A percentile compares a stretch with the other conserved stretches of the same genome.
phyloP scores from a whole-genome alignment of 768 basidiomycete species.

The Naematelia aurantialba region DNA sequence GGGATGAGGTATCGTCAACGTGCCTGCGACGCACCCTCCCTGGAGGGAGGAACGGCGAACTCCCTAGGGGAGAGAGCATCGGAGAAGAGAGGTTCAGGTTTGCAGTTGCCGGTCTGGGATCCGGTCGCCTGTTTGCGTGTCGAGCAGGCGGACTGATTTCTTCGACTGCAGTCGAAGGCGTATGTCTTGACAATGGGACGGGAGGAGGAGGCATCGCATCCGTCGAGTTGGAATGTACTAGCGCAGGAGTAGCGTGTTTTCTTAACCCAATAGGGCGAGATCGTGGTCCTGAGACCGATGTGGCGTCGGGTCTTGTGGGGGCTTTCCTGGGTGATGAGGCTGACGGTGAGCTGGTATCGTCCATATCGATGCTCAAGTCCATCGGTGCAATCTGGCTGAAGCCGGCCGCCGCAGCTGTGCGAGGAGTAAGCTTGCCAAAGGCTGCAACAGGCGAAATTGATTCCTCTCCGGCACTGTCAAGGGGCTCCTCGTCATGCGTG shows the following conservation, averaged over 20 bases:
- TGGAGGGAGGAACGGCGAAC: constrained; percentile 3
- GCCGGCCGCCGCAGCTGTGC: constrained; percentile 32
- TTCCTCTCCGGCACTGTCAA: background rate
- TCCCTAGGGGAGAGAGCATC: background rate
- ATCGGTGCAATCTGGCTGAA: constrained; percentile 42
- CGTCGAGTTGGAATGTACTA: constrained; percentile 9
- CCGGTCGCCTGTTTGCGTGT: no score
- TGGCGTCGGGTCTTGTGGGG: background rate
- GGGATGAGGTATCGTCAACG: constrained; percentile 9
- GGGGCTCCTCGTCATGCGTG: background rate
- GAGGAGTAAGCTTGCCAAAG: constrained; percentile 10
- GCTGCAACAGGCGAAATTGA: constrained; percentile 7
- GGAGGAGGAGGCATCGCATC: constrained; percentile 37
- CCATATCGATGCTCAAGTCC: constrained; percentile 25
- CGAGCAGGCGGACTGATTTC: background rate
- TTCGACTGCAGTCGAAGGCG: background rate
- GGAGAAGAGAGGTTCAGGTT: background rate
- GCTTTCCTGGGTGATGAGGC: background rate
- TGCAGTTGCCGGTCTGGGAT: background rate
- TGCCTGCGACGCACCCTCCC: constrained; percentile 4
- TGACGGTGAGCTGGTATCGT: constrained; percentile 7
- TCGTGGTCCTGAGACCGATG: background rate
- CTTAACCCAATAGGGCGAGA: constrained; percentile 1
- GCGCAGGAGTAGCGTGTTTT: constrained; percentile 5
- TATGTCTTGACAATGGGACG: constrained; percentile 13